A percentile compares a stretch with the other conserved stretches of the same genome.
Conservation (phyloP, 208 protist species). For the Leishmania gerbilli region DNA sequence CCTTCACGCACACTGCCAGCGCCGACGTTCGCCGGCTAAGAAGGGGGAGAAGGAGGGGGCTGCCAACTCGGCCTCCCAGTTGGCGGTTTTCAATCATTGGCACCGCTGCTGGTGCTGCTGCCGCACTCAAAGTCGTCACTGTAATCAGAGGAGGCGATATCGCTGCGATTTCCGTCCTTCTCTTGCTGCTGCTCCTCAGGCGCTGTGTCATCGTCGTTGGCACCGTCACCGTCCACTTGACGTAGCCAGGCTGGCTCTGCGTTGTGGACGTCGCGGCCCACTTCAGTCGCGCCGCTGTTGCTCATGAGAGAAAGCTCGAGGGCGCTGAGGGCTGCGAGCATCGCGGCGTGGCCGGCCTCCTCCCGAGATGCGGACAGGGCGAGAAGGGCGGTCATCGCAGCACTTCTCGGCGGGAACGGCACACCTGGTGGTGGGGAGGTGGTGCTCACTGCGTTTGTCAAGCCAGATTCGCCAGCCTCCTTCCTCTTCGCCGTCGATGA, state of each 20-base stretch:
- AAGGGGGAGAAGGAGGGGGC: neutral
- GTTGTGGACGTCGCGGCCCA: neutral
- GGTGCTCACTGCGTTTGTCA: neutral
- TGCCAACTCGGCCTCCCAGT: neutral
- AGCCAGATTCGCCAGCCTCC: neutral
- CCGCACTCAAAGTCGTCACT: slow-evolving; percentile 37
- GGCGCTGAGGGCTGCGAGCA: slow-evolving; percentile 20
- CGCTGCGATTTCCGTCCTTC: neutral
- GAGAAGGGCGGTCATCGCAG: slow-evolving; percentile 13
- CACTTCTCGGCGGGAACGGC: neutral
- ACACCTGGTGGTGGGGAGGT: neutral
- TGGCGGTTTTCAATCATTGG: neutral
- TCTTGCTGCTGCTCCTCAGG: neutral
- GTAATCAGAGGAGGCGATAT: slow-evolving; percentile 7
- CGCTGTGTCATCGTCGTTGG: neutral
- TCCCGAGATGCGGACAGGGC: slow-evolving; percentile 11
- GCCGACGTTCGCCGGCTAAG: neutral
- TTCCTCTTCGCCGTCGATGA: neutral
- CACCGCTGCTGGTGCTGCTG: neutral
- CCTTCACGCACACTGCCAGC: neutral
- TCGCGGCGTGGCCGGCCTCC: slow-evolving; percentile 11
- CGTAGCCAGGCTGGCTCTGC: slow-evolving; percentile 15
- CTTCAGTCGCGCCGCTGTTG: neutral
- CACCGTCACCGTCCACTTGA: neutral
- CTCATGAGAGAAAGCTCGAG: slow-evolving; percentile 2